Base-by-base conservation (phyloP, 495 filamentous ascomycete genomes). In the Xylaria nigripes region DNA sequence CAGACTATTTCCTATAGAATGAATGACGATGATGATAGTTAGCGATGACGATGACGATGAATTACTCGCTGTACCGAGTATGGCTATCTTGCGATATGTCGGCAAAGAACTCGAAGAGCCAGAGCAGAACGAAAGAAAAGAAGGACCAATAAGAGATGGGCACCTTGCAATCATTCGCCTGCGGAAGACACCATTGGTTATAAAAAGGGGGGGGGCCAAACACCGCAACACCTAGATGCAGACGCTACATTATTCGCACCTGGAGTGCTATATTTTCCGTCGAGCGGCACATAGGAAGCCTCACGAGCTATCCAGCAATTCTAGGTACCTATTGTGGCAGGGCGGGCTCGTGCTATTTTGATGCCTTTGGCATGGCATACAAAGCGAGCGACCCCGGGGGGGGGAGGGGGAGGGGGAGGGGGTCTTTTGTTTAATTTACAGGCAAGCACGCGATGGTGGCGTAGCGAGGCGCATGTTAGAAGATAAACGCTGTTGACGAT, bases 1-100 rank as follows among this genome's bases (percentile, higher is more conserved):
- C 78, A 9, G 78, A 81, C 60, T 81, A 81, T 66, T 81, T 81
- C 60, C 67, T 81, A 56, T 76, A 65, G 46, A 23, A 34, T 10
- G 19, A n/a, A n/a, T 18, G 15, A 19, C 15, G 32, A 34, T 2
- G 32, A 40, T 19, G 36, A 40, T 40, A 12, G 18, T 36, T 40
- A 12, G 18, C 15, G 32, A 36, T 18, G 15, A 40, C 2, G 1
- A 40, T 40, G 10, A 18, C 2, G 10, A 18, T 18, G 9, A 40
- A 40, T 40, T 16, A 40, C 9, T 40, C 5, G 15, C 36, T 4
- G 36, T 3, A 18, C n/a, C 32, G 32, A 36, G 10, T 36, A 36
- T 36, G 8, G 15, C 16, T 19, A 16, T 6, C n/a, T 18, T 18
- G 9, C 15, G 6, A n/a, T 34, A 10, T 9, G 18, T 19, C n/a